These are phyloP conservation scores for Cladobotryum mycophilum DNA, from an alignment of 2,329 filamentous ascomycete species.

Conservation along the genomic window DNA sequence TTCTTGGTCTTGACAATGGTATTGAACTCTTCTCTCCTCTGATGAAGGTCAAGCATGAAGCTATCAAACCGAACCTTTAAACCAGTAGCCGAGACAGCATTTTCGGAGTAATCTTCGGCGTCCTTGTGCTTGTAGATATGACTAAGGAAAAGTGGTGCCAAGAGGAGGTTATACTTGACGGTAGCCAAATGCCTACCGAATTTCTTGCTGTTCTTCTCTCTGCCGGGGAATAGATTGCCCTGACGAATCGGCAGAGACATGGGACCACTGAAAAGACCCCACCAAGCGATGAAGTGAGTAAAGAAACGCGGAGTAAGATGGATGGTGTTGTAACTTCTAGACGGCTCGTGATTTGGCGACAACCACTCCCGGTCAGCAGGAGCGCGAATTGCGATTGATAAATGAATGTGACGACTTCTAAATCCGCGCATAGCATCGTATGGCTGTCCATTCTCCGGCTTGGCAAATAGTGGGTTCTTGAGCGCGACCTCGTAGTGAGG, in stretches of 20 bases:
- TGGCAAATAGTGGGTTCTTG: conserved; percentile 71
- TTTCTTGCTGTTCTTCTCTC: conserved; percentile 97
- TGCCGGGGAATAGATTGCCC: conserved; percentile 81
- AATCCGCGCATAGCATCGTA: conserved; percentile 98
- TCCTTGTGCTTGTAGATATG: conserved; percentile 99
- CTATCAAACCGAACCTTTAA: conserved; percentile 93
- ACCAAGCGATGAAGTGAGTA: conserved; percentile 97
- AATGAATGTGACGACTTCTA: conserved; percentile 90
- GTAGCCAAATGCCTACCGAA: conserved; percentile 96
- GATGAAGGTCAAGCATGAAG: conserved; percentile 95
- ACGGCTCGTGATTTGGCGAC: conserved; percentile 65
- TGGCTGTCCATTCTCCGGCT: conserved; percentile 45
- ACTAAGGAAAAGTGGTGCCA: conserved; percentile 89
- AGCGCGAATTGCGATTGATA: conserved; percentile 86
- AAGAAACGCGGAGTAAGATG: conserved; percentile 95
- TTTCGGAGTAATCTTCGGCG: conserved; percentile 72
- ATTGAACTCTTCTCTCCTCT: conserved; percentile 85
- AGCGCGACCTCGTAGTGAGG: conserved; percentile 89
- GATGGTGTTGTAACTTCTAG: conserved; percentile 91
- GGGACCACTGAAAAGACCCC: conserved; percentile 89
- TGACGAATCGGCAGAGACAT: conserved; percentile 94
- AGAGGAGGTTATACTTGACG: conserved; percentile 91
- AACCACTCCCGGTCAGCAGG: conserved; percentile 85
- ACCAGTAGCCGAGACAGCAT: conserved; percentile 82
- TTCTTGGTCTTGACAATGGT: conserved; percentile 71